Conservation (phyloP, 352 stramenopile genomes). For the Globisporangium sylvaticum region DNA sequence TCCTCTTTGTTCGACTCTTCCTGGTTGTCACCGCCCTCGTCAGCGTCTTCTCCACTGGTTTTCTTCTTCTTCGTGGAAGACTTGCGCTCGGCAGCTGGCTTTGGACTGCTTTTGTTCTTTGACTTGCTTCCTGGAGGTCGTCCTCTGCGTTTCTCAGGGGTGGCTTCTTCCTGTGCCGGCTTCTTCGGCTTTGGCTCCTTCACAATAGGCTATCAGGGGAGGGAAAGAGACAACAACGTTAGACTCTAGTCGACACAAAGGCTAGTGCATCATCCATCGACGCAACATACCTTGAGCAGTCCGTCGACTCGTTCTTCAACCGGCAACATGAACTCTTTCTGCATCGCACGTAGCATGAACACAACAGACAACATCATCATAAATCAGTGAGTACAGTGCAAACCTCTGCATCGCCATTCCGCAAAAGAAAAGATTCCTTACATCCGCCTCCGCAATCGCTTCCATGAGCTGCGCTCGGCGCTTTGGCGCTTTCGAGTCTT, state of each 20-base stretch:
- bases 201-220: slow-evolving; percentile 5
- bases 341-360: slow-evolving; percentile 2
- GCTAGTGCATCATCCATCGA: background rate
- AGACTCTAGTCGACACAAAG: background rate
- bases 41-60: slow-evolving; percentile 1
- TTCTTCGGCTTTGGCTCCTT: slow-evolving; percentile 18
- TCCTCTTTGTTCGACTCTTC: slow-evolving; percentile 10
- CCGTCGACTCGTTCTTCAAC: slow-evolving; percentile 53
- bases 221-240: background rate
- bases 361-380: slow-evolving; percentile 6
- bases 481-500: slow-evolving; percentile 74
- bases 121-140: slow-evolving; percentile 35
- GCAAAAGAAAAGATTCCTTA: slow-evolving; percentile 19
- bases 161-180: slow-evolving; percentile 14
- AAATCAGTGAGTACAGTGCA: background rate
- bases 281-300: slow-evolving; percentile 35
- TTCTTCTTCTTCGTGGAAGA: slow-evolving; percentile 22
- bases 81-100: slow-evolving; percentile 9
- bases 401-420: background rate
- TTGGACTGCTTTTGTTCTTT: slow-evolving; percentile 29
- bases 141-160: slow-evolving; percentile 42
- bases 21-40: slow-evolving; percentile 14
- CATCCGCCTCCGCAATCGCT: slow-evolving; percentile 67
- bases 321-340: slow-evolving; percentile 62
- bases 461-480: slow-evolving; percentile 57